Base-by-base conservation (phyloP, 148 eudicot genomes). In the Beta vulgaris region DNA sequence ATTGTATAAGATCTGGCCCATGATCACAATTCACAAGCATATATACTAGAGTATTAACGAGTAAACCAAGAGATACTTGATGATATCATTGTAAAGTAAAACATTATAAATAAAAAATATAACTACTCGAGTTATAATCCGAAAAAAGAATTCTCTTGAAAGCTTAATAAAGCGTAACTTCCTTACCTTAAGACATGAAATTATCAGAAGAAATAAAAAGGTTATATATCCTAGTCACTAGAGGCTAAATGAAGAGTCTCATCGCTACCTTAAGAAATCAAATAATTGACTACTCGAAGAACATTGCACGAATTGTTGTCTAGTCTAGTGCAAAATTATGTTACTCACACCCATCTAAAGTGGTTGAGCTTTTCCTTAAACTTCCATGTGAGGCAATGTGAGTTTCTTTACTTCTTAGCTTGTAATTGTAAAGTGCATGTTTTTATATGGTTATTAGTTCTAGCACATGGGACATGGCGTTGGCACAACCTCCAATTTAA, bases 381-480 rank as follows among this genome's bases (percentile, higher is more conserved):
- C 63, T 32, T 32, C 16, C 74, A 71, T 71, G 74, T 71, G 74
- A 21, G 32, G 3, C 74, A 70, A 70, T 49, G 60, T 51, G 55
- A 48, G 26, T 48, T 53, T 35, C 28, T 34, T 53, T 11, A 70
- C 42, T 51, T 21, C 26, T 21, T 43, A 2, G 6, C 25, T 18
- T 4, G 3, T 16, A 69, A 3, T 16, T 4, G 32, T 34, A 6
- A 32, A 10, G 18, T 49, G 26, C 42, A 51, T 28, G 35, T 48
- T 18, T 43, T 70, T 21, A 49, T 48, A 19, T 34, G 25, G 59
- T 26, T 21, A 31, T 26, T 8, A 43, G 10, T 34, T 43, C 25
- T 0, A 7, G 54, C 73, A 70, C 73, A 70, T 70, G 72, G 54
- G 60, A 70, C 73, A 70, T 70, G 72, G 35, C 10, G 2, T 15